Evolutionary conservation across 768 basidiomycete species (phyloP).

Genomic region (Crucibulum laeve): DNA sequence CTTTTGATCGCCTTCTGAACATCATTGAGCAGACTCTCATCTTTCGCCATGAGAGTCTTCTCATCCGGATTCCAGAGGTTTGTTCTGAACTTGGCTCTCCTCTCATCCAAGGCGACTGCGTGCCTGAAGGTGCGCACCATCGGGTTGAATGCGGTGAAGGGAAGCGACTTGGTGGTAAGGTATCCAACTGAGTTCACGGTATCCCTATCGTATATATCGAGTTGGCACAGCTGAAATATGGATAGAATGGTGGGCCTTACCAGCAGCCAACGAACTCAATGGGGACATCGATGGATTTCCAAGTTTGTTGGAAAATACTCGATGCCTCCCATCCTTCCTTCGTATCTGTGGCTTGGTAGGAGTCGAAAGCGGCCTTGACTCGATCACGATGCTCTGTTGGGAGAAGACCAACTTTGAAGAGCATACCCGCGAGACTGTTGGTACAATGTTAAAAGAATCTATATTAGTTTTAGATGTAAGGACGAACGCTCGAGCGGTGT

Average conservation of each 20-base stretch:
- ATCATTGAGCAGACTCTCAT: conserved; percentile 23
- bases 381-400: conserved; percentile 11
- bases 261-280: conserved; percentile 53
- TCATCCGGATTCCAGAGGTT: conserved; percentile 29
- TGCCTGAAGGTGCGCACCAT: conserved; percentile 48
- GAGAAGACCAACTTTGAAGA: conserved; percentile 14
- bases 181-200: conserved; percentile 53
- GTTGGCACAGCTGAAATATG: not conserved
- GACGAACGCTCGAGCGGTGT: conserved; percentile 15
- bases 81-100: conserved; percentile 45
- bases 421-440: conserved; percentile 12
- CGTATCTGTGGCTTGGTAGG: conserved; percentile 8
- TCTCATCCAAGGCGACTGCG: conserved; percentile 51
- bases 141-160: conserved; percentile 41
- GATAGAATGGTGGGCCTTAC: conserved; percentile 19
- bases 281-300: conserved; percentile 33
- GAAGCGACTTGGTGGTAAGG: conserved; percentile 36
- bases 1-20: conserved; percentile 8
- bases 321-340: conserved; percentile 15
- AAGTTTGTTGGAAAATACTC: conserved; percentile 35
- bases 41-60: conserved; percentile 6
- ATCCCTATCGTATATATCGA: conserved; percentile 31
- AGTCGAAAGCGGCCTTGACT: conserved; percentile 8
- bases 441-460: not conserved
- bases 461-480: not conserved